phyloP scores from a whole-genome alignment of 345 rosid species.

The Salix koriyanagi region DNA sequence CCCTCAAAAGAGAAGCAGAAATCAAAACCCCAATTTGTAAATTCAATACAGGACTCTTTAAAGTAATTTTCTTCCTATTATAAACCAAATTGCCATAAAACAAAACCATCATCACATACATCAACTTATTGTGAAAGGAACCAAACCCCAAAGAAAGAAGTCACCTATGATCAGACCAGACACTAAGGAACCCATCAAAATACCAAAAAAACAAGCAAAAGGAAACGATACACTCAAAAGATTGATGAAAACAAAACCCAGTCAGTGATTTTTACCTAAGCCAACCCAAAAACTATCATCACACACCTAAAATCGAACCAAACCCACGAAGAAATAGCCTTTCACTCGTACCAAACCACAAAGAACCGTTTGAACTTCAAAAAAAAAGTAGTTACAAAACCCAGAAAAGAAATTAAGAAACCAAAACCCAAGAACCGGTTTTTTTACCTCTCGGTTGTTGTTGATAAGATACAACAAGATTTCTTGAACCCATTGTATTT shows the following conservation, averaged over 20 bases:
- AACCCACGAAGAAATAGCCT: neutral
- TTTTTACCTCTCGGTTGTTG: conserved; percentile 35
- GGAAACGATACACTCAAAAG: neutral
- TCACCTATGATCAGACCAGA: neutral
- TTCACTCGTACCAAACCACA: neutral
- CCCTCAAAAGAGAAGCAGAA: neutral
- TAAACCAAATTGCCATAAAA: neutral
- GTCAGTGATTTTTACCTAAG: neutral
- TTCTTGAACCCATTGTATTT: conserved; percentile 46
- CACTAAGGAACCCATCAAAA: neutral
- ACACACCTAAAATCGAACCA: neutral
- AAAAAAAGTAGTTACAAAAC: neutral
- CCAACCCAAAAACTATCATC: neutral
- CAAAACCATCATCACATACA: neutral
- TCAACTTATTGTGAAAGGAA: neutral
- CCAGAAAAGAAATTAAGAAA: neutral
- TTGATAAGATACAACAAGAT: conserved; percentile 25
- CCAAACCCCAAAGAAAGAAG: neutral
- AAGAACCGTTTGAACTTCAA: neutral
- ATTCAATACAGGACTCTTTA: neutral
- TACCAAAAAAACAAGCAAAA: no score
- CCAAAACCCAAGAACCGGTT: neutral
- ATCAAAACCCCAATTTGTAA: neutral
- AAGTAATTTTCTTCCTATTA: neutral
- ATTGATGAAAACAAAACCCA: neutral